phyloP scores from a whole-genome alignment of 805 yeast genomes.

The Wickerhamomyces silvicola region DNA sequence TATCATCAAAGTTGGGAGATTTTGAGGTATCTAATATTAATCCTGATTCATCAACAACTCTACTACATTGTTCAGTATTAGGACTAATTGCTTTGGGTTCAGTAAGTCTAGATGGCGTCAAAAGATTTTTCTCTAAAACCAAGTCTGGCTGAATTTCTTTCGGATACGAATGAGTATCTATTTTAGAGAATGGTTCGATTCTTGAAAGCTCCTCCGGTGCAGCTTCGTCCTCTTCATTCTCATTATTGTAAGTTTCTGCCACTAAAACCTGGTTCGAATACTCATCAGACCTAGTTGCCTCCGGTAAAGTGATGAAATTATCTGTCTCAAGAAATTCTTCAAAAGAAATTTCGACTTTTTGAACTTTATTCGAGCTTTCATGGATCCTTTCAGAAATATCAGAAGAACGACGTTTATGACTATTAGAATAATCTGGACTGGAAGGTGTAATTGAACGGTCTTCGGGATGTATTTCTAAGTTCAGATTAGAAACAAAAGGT shows the following conservation, averaged over 20 bases:
- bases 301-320: no score
- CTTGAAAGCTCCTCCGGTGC: conserved; percentile 21
- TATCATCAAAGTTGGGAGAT: conserved; percentile 17
- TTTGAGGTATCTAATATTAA: conserved; percentile 14
- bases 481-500: no score
- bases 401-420: conserved; percentile 19
- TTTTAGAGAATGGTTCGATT: conserved; percentile 13
- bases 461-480: no score
- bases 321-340: not conserved
- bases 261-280: no score
- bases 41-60: conserved; percentile 14
- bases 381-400: conserved; percentile 9
- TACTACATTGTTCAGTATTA: conserved; percentile 23
- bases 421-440: conserved; percentile 6
- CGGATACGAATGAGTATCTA: not conserved
- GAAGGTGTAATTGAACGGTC: conserved; percentile 1
- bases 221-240: conserved; percentile 24
- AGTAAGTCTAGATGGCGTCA: conserved; percentile 25
- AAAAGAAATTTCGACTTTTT: conserved; percentile 15
- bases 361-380: conserved; percentile 6
- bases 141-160: no score
- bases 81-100: conserved; percentile 27
- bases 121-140: not conserved
- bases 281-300: no score
- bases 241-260: no score